Percentiles rank a stretch among this genome's conserved stretches.
phyloP scores from a whole-genome alignment of 2,329 filamentous ascomycete genomes.

The Aspergillus sp. region DNA sequence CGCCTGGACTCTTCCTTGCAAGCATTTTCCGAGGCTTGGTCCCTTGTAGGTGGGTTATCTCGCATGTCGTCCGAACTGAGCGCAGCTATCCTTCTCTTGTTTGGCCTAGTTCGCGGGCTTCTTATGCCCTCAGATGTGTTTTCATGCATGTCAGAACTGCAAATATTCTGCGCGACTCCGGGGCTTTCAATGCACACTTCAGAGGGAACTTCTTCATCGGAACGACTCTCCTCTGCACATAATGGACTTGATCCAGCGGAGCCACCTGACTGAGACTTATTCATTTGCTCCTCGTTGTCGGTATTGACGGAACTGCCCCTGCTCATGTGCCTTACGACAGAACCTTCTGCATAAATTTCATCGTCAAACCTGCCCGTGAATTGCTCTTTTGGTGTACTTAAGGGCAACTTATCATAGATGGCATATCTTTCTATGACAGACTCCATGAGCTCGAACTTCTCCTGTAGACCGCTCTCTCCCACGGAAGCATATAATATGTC shows the following conservation, averaged over 20 bases:
- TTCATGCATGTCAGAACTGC: not conserved
- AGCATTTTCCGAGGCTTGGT: not conserved
- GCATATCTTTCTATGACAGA: not conserved
- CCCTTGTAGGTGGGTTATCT: too few species aligned
- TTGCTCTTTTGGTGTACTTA: not conserved
- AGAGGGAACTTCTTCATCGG: not conserved
- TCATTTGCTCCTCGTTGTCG: not conserved
- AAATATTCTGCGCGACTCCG: not conserved
- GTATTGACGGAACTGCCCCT: not conserved
- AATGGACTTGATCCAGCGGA: constrained; percentile 1
- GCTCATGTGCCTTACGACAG: not conserved
- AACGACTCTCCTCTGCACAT: not conserved
- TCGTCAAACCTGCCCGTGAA: not conserved
- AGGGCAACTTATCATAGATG: not conserved
- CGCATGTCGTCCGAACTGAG: not conserved
- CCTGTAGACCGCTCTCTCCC: not conserved
- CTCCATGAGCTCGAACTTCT: too few species aligned
- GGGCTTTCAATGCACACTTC: not conserved
- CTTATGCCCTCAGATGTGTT: not conserved
- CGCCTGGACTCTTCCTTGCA: not conserved
- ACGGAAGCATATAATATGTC: not conserved
- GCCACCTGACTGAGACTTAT: not conserved
- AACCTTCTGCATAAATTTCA: not conserved
- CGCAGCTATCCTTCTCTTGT: not conserved
- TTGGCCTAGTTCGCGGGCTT: not conserved